Evolutionary conservation across 768 basidiomycete species (phyloP).

Genomic region (Boletellus emodensis): DNA sequence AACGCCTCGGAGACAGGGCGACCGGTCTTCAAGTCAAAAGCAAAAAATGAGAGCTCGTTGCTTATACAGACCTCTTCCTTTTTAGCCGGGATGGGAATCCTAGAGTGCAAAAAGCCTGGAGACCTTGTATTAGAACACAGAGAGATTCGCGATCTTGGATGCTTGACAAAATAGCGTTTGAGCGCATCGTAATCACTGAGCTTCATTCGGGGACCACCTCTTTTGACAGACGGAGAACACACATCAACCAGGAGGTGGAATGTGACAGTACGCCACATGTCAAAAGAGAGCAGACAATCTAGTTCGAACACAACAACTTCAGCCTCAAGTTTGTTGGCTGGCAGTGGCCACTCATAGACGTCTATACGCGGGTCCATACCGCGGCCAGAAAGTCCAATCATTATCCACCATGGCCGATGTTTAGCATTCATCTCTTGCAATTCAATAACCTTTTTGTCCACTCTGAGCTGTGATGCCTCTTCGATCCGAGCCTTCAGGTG

Average conservation of each 20-base stretch:
- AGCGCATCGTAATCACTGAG: neutral
- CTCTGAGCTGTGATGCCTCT: slow-evolving; percentile 16
- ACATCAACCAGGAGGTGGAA: slow-evolving; percentile 33
- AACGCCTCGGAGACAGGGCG: slow-evolving; percentile 16
- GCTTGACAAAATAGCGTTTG: neutral
- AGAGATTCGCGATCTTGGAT: slow-evolving; percentile 25
- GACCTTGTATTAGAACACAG: slow-evolving; percentile 36
- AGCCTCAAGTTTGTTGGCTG: slow-evolving; percentile 16
- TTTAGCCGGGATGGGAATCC: slow-evolving; percentile 11
- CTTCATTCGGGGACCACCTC: neutral
- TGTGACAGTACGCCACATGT: slow-evolving; percentile 1
- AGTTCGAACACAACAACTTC: neutral
- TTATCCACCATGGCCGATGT: no score
- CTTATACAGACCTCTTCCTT: slow-evolving; percentile 22
- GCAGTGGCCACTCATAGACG: slow-evolving; percentile 46
- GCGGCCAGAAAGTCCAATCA: neutral
- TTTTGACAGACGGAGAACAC: slow-evolving; percentile 15
- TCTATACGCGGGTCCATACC: neutral
- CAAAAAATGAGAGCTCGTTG: slow-evolving; percentile 26
- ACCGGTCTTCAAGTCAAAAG: slow-evolving; percentile 23
- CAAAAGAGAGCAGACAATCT: neutral
- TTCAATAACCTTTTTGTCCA: slow-evolving; percentile 25
- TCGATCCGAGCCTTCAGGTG: slow-evolving; percentile 28
- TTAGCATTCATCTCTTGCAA: slow-evolving; percentile 7
- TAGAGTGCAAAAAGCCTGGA: slow-evolving; percentile 32